phyloP scores from a whole-genome alignment of 139 green algal species.

The Axilococcus clingmanii region DNA sequence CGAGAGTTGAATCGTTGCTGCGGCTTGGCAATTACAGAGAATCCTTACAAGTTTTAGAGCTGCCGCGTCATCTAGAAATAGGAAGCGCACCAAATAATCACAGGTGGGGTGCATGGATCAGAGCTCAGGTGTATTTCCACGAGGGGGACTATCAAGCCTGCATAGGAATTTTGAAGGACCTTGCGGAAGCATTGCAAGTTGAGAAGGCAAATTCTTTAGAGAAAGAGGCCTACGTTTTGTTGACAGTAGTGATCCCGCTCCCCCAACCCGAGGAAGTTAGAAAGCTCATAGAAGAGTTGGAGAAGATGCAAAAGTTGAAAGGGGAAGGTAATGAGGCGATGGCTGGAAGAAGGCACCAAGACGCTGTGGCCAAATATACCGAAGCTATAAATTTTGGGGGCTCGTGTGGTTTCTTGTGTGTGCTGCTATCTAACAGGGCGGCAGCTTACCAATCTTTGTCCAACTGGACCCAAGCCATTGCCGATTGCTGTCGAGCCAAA shows the following conservation, averaged over 20 bases:
- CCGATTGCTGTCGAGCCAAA: constrained; percentile 59
- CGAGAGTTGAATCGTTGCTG: constrained; percentile 9
- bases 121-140: constrained; percentile 14
- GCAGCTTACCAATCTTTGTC: constrained; percentile 46
- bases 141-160: constrained; percentile 5
- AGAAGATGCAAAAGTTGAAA: constrained; percentile 23
- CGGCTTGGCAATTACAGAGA: constrained; percentile 6
- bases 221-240: neutral
- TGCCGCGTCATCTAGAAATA: neutral
- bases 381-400: constrained; percentile 22
- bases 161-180: constrained; percentile 1
- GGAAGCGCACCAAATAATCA: neutral
- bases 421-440: constrained; percentile 72
- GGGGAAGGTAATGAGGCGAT: constrained; percentile 47
- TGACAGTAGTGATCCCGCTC: constrained; percentile 13
- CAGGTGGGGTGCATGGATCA: constrained; percentile 12
- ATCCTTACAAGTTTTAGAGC: neutral
- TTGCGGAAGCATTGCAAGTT: constrained; percentile 8
- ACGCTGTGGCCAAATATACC: constrained; percentile 39
- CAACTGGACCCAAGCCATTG: constrained; percentile 45
- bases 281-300: constrained; percentile 7
- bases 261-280: constrained; percentile 4
- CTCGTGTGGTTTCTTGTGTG: constrained; percentile 34
- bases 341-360: constrained; percentile 19
- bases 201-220: neutral